Evolutionary conservation across 2,329 filamentous ascomycete genomes (phyloP), one percentile per base, ranked within the genome.

Genomic region (Fusarium algeriense): DNA sequence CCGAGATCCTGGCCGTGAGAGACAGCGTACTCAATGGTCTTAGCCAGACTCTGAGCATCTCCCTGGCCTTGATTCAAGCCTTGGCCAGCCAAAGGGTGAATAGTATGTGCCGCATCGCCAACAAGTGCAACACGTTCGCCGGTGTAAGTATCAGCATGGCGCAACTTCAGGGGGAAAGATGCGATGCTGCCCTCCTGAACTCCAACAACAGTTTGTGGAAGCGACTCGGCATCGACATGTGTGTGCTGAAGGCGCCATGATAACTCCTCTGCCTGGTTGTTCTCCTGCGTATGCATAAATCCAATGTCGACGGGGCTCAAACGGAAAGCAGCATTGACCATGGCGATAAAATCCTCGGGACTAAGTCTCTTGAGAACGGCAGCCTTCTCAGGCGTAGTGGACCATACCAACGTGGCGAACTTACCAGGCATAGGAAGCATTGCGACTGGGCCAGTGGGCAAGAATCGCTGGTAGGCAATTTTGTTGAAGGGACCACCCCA

Each of bases 261-360:
- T 12, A 96, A 85, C 80, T 98, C 95, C n/a, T 92, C 90, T 34
- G 85, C 86, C 62, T 94, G 90, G 0, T 86, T 87, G 0, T 81
- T 78, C 50, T 80, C 66, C 73, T 88, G 85, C 1, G 87, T 90
- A 81, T 97, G 92, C 85, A 98, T 90, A 81, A 93, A 98, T 43
- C 88, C 87, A 7, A 99, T 84, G 80, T 99, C 96, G 4, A 92
- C 89, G 19, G 92, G 87, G 64, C 88, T 87, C 20, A 99, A 87
- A 15, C 94, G 90, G 84, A 99, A 98, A 2, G 94, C 96, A 2
- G 95, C 94, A 78, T 99, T 98, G 73, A 99, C 93, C 87, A 95
- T 92, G 35, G 94, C 91, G 19, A 91, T 83, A 77, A 99, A 97
- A 78, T 97, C 92, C 52, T 85, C 83, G 0, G 90, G 80, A 0